Evolutionary conservation across 352 stramenopile genomes (phyloP).

Genomic region (Pythium utonaiense): DNA sequence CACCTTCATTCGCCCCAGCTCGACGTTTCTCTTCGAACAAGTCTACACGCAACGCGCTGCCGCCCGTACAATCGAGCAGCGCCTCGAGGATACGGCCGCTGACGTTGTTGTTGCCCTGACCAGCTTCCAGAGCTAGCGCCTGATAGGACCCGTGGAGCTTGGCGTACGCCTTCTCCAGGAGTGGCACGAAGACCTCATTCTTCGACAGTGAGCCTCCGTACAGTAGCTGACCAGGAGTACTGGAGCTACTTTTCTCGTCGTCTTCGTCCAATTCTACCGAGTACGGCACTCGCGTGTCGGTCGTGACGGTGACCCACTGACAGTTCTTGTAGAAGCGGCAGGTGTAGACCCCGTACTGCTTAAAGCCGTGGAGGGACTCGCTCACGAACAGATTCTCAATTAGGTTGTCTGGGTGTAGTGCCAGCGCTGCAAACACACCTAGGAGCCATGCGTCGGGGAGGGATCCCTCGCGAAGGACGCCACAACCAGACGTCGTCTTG

Average conservation of each 20-base stretch:
- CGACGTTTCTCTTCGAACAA: slow-evolving; percentile 39
- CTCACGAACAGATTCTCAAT: slow-evolving; percentile 91
- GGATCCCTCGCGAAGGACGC: slow-evolving; percentile 48
- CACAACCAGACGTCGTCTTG: slow-evolving; percentile 59
- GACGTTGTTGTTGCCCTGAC: slow-evolving; percentile 32
- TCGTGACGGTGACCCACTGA: slow-evolving; percentile 84
- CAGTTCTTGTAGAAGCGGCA: slow-evolving; percentile 93
- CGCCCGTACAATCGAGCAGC: slow-evolving; percentile 87
- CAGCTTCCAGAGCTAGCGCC: slow-evolving; percentile 33
- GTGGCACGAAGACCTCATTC: slow-evolving; percentile 85
- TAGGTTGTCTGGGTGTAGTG: slow-evolving; percentile 75
- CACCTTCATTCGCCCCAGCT: slow-evolving; percentile 26
- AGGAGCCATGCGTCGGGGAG: slow-evolving; percentile 86
- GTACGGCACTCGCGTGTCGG: slow-evolving; percentile 84
- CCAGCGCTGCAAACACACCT: slow-evolving; percentile 79
- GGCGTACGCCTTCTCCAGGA: slow-evolving; percentile 89
- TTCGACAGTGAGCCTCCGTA: slow-evolving; percentile 73
- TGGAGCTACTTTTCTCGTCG: slow-evolving; percentile 25
- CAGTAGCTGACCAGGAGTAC: slow-evolving; percentile 42
- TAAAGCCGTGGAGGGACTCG: slow-evolving; percentile 72
- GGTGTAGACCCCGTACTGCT: slow-evolving; percentile 85
- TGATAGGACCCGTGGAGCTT: slow-evolving; percentile 86
- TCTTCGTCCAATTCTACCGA: slow-evolving; percentile 38
- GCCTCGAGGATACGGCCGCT: slow-evolving; percentile 77
- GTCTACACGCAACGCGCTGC: slow-evolving; percentile 75